phyloP scores from a whole-genome alignment of 805 yeast species.

The Wickerhamomyces xylosicus region DNA sequence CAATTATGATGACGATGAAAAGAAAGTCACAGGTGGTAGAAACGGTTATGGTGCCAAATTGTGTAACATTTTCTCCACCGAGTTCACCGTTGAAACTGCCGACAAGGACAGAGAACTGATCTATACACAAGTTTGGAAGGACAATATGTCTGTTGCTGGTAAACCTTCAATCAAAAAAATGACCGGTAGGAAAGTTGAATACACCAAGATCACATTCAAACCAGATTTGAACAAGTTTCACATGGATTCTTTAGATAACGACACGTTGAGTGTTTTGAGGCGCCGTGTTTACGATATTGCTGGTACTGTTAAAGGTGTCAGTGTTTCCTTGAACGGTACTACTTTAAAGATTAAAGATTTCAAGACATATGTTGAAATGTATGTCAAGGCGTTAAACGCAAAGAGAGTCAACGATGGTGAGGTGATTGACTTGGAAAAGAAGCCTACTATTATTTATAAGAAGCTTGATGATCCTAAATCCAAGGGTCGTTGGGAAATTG shows the following conservation, averaged over 20 bases:
- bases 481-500: slow-evolving; percentile 78
- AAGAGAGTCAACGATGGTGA: slow-evolving; percentile 21
- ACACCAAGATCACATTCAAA: slow-evolving; percentile 75
- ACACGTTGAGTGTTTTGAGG: slow-evolving; percentile 71
- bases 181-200: slow-evolving; percentile 48
- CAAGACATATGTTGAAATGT: slow-evolving; percentile 83
- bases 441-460: slow-evolving; percentile 67
- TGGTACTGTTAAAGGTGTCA: slow-evolving; percentile 82
- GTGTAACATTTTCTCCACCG: slow-evolving; percentile 90
- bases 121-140: slow-evolving; percentile 77
- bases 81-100: slow-evolving; percentile 81
- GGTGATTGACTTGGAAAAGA: slow-evolving; percentile 26
- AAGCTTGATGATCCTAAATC: slow-evolving; percentile 46
- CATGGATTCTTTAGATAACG: slow-evolving; percentile 79
- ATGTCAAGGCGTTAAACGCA: slow-evolving; percentile 62
- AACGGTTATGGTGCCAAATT: slow-evolving; percentile 97
- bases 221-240: slow-evolving; percentile 82
- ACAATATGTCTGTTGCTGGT: slow-evolving; percentile 73
- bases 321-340: slow-evolving; percentile 68
- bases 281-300: slow-evolving; percentile 94
- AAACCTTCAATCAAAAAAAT: slow-evolving; percentile 57
- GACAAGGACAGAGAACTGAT: slow-evolving; percentile 52
- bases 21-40: slow-evolving; percentile 97
- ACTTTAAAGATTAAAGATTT: slow-evolving; percentile 61
- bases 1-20: slow-evolving; percentile 90